phyloP scores from a whole-genome alignment of 108 stramenopile species.

The Craspedostauros australis region DNA sequence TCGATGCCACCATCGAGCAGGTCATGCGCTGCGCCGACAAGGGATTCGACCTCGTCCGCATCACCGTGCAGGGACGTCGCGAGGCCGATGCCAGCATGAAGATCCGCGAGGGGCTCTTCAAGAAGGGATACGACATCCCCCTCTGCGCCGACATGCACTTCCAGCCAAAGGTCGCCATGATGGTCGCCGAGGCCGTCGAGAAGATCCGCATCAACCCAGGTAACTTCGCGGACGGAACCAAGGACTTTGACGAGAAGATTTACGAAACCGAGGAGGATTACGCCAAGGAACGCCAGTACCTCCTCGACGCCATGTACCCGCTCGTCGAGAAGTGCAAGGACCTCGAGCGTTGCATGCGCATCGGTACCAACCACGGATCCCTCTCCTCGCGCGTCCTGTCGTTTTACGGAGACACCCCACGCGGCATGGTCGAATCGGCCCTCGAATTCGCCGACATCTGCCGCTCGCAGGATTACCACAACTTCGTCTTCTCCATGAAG shows the following conservation, averaged over 20 bases:
- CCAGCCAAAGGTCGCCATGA: constrained; percentile 84
- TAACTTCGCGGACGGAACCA: constrained; percentile 94
- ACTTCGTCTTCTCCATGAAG: constrained; percentile 99
- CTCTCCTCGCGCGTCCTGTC: constrained; percentile 84
- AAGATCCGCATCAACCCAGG: constrained; percentile 98
- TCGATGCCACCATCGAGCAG: constrained; percentile 91
- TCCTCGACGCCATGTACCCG: constrained; percentile 83
- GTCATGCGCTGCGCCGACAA: constrained; percentile 92
- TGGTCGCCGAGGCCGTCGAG: constrained; percentile 92
- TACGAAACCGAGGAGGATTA: constrained; percentile 90
- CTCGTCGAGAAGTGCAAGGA: constrained; percentile 91
- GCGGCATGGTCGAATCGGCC: constrained; percentile 97
- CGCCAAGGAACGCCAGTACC: constrained; percentile 62
- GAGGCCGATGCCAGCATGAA: constrained; percentile 83
- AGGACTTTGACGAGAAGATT: constrained; percentile 89
- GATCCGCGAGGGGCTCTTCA: constrained; percentile 86
- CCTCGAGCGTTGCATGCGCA: constrained; percentile 89
- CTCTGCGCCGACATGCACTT: constrained; percentile 99
- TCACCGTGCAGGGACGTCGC: constrained; percentile 90
- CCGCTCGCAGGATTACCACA: constrained; percentile 90
- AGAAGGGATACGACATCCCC: constrained; percentile 91
- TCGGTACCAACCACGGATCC: constrained; percentile 96
- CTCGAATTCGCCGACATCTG: constrained; percentile 97
- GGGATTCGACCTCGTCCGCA: constrained; percentile 90
- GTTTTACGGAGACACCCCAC: constrained; percentile 95